phyloP scores from a whole-genome alignment of 2,329 filamentous ascomycete species.

The Knufia petricola region DNA sequence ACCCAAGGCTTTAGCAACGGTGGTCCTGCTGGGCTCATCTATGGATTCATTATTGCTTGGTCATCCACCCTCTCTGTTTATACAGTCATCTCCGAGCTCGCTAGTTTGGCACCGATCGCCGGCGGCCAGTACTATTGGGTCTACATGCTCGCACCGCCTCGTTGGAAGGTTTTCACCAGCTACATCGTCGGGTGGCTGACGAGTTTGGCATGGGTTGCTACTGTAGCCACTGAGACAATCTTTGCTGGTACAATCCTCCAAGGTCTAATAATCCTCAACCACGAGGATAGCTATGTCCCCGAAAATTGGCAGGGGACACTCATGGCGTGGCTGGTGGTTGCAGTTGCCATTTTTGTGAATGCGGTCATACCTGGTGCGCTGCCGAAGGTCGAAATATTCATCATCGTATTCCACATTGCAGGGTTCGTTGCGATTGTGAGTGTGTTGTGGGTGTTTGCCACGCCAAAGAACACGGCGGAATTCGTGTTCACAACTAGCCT shows the following conservation, averaged over 20 bases:
- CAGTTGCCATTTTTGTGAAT: slow-evolving; percentile 35
- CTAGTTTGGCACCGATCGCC: slow-evolving; percentile 39
- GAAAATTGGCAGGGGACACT: slow-evolving; percentile 34
- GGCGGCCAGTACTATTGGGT: slow-evolving; percentile 40
- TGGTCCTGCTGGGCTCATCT: slow-evolving; percentile 41
- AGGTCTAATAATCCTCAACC: slow-evolving; percentile 31
- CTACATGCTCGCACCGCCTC: slow-evolving; percentile 35
- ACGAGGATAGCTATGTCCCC: slow-evolving; percentile 27
- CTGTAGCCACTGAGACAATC: slow-evolving; percentile 34
- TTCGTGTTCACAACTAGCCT: slow-evolving; percentile 28
- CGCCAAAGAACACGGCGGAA: slow-evolving; percentile 23
- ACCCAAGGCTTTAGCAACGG: slow-evolving; percentile 36
- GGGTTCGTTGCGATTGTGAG: slow-evolving; percentile 38
- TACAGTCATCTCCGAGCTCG: slow-evolving; percentile 39
- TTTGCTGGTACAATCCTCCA: slow-evolving; percentile 36
- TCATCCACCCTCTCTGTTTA: slow-evolving; percentile 40
- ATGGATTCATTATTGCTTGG: slow-evolving; percentile 46
- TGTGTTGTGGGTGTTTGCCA: slow-evolving; percentile 27
- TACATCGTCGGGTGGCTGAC: slow-evolving; percentile 39
- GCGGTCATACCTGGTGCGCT: slow-evolving; percentile 33
- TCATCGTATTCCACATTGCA: slow-evolving; percentile 36
- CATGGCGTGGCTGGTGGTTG: slow-evolving; percentile 31
- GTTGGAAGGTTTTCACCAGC: slow-evolving; percentile 33
- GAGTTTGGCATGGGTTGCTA: slow-evolving; percentile 35
- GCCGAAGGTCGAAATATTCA: slow-evolving; percentile 34